phyloP scores from a whole-genome alignment of 2,329 filamentous ascomycete genomes.

The Hypoxylon sp. region DNA sequence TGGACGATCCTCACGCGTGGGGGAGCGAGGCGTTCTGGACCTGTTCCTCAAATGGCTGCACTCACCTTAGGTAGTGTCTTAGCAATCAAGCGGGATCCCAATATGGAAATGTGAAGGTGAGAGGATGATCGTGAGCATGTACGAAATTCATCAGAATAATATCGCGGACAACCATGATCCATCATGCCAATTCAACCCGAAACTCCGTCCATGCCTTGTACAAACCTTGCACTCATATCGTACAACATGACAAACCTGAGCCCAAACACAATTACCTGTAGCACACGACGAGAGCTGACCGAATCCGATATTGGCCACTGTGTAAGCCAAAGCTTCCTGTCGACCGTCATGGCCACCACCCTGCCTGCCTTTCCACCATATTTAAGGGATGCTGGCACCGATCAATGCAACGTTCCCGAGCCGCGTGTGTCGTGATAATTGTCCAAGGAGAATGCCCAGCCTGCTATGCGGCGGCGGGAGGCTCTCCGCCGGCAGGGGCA shows the following conservation, averaged over 20 bases:
- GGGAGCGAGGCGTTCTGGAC: constrained; percentile 26
- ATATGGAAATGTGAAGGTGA: constrained; percentile 23
- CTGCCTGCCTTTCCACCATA: not conserved
- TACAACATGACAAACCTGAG: constrained; percentile 33
- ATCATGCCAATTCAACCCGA: constrained; percentile 29
- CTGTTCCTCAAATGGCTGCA: constrained; percentile 27
- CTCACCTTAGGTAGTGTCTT: constrained; percentile 28
- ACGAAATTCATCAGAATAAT: constrained; percentile 28
- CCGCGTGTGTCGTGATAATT: constrained; percentile 10
- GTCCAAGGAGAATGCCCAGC: constrained; percentile 1
- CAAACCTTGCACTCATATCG: constrained; percentile 29
- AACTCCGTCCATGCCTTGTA: constrained; percentile 37
- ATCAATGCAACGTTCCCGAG: not conserved
- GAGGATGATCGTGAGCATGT: constrained; percentile 20
- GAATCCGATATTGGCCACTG: constrained; percentile 29
- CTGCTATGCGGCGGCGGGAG: constrained; percentile 30
- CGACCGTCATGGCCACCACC: constrained; percentile 10
- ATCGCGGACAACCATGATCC: constrained; percentile 21
- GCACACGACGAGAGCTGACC: constrained; percentile 21
- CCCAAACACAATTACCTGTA: constrained; percentile 18
- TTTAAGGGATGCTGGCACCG: not conserved
- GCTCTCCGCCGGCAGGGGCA: constrained; percentile 21
- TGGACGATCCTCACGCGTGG: constrained; percentile 35
- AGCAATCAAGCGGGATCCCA: constrained; percentile 15
- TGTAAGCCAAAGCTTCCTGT: constrained; percentile 13